Percentiles rank a stretch among this genome's conserved stretches.
Conservation (phyloP, 768 basidiomycete species). For the Russula sp. region DNA sequence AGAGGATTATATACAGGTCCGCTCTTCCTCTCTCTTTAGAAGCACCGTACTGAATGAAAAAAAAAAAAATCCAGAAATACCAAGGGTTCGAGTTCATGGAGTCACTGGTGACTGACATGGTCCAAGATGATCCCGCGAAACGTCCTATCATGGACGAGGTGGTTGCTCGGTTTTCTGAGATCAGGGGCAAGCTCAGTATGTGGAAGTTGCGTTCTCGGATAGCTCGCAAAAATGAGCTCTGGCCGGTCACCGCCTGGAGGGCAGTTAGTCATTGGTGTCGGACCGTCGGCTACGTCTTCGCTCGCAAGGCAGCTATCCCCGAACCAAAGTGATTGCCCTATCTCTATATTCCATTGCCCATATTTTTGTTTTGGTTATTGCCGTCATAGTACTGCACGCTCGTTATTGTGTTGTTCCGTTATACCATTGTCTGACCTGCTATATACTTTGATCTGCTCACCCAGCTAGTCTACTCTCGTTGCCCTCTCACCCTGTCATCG, state of each 20-base stretch:
- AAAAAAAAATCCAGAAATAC: background rate
- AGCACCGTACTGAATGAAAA: background rate
- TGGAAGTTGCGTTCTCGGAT: conserved; percentile 13
- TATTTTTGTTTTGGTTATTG: too few relatives aligned
- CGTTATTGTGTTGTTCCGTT: too few relatives aligned
- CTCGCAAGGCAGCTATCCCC: conserved; percentile 4
- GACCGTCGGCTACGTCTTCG: background rate
- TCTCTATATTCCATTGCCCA: too few relatives aligned
- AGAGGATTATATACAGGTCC: background rate
- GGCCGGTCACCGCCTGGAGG: background rate
- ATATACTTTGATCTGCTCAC: too few relatives aligned
- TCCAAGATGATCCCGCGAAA: conserved; percentile 28
- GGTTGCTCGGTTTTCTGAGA: background rate
- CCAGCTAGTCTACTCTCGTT: too few relatives aligned
- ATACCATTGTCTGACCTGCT: too few relatives aligned
- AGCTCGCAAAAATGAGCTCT: background rate
- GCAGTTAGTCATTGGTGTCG: conserved; percentile 1
- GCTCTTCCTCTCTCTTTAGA: background rate
- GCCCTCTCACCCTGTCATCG: too few relatives aligned
- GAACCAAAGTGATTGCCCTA: background rate
- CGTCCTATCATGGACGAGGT: conserved; percentile 26
- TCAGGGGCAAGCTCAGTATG: background rate
- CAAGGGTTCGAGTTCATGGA: conserved; percentile 7
- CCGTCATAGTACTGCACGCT: too few relatives aligned
- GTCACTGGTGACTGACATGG: conserved; percentile 29